Conservation (phyloP, 768 basidiomycete genomes). For the Tubosaeta sp. region DNA sequence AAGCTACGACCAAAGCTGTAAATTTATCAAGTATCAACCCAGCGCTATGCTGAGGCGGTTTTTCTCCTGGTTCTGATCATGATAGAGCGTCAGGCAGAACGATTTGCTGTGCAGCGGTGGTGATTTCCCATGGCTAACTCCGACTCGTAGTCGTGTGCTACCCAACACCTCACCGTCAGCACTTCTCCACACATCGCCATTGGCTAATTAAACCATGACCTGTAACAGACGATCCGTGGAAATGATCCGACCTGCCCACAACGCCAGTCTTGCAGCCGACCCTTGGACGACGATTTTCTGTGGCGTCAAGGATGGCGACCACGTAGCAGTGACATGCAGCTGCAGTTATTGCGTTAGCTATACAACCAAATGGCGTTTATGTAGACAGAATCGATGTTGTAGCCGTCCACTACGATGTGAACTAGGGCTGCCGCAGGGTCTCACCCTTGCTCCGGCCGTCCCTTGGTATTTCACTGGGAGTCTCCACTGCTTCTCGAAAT, state of each 20-base stretch:
- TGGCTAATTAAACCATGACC: neutral
- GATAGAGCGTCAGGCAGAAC: neutral
- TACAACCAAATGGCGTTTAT: too few species aligned
- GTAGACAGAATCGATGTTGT: neutral
- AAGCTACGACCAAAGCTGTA: neutral
- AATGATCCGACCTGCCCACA: neutral
- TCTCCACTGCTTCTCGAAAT: neutral
- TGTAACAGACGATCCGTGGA: neutral
- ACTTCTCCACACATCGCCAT: too few species aligned
- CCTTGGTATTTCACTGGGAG: constrained; percentile 1
- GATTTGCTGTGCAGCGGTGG: neutral
- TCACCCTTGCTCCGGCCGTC: constrained; percentile 16
- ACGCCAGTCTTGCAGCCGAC: too few species aligned
- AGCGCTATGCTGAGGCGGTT: neutral
- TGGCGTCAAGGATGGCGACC: neutral
- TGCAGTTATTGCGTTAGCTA: too few species aligned
- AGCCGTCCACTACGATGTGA: neutral
- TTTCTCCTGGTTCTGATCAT: neutral
- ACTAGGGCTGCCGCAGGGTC: neutral
- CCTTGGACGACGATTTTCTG: neutral
- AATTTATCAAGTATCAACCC: neutral
- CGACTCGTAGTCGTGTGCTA: neutral
- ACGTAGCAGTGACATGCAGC: neutral
- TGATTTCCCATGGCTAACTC: neutral
- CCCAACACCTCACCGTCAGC: neutral